Evolutionary conservation across 495 filamentous ascomycete genomes (phyloP).

Genomic region (Penicillium canariense): DNA sequence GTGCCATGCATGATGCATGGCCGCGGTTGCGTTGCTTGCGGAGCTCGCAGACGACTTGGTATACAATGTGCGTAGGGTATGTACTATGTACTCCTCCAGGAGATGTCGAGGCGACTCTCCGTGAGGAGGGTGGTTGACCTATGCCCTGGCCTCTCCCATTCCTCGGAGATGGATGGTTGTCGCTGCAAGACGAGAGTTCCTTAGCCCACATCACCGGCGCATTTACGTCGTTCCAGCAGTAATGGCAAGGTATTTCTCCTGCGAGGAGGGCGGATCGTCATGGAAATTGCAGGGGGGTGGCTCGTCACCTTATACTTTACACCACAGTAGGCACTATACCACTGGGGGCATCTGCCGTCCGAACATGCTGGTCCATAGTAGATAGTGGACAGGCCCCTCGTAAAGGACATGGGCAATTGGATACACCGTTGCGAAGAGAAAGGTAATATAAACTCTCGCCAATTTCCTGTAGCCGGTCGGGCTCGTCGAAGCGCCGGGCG

Average conservation of each 20-base stretch:
- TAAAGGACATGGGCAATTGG: background rate
- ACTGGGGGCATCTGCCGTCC: background rate
- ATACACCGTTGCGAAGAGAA: background rate
- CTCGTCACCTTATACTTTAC: background rate
- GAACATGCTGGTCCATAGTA: background rate
- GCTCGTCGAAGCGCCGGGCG: background rate
- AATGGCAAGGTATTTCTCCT: background rate
- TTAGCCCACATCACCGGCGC: too few species aligned
- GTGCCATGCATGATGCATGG: constrained; percentile 22
- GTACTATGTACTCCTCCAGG: too few species aligned
- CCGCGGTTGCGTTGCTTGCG: constrained; percentile 1
- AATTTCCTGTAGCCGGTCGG: too few species aligned
- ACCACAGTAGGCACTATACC: background rate
- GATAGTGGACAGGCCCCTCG: background rate
- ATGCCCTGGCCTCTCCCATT: background rate
- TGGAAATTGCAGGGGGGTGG: background rate
- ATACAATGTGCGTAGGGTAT: too few species aligned
- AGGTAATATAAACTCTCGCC: background rate
- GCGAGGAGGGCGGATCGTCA: background rate
- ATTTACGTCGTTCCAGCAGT: background rate
- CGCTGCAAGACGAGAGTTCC: too few species aligned
- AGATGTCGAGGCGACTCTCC: background rate
- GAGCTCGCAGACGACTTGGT: too few species aligned
- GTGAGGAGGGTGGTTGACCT: background rate
- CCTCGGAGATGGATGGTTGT: too few species aligned